A percentile compares a stretch with the other conserved stretches of the same genome.
Conservation (phyloP, 805 yeast genomes). For the Myxozyma vanderwaltii region DNA sequence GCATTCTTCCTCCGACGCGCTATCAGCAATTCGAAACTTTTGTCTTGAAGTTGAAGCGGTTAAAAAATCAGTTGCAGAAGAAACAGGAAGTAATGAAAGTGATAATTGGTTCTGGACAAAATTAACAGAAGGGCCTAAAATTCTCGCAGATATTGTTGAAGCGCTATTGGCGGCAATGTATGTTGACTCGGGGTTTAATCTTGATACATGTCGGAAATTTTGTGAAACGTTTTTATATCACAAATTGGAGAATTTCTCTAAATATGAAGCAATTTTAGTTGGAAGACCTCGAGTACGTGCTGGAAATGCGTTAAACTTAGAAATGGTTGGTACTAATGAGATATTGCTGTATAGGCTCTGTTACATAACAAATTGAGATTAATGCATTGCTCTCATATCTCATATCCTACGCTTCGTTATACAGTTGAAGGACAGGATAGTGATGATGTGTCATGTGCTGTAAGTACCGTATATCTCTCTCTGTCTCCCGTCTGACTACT, state of each 20-base stretch:
- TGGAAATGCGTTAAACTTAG: background rate
- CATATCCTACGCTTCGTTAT: background rate
- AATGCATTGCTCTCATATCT: background rate
- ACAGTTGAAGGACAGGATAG: background rate
- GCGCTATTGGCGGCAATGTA: background rate
- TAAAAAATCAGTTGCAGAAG: background rate
- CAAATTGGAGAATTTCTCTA: background rate
- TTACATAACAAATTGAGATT: background rate
- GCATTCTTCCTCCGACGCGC: background rate
- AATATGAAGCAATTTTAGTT: background rate
- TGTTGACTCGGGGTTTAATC: conserved; percentile 1
- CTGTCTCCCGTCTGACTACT: background rate
- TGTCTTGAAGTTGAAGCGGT: background rate
- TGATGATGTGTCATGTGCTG: background rate
- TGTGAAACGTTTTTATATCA: background rate
- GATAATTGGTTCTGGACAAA: background rate
- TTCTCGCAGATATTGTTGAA: conserved; percentile 1
- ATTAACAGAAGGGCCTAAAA: conserved; percentile 1
- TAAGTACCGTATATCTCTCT: background rate
- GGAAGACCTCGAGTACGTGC: background rate
- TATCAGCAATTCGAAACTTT: background rate
- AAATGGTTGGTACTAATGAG: background rate
- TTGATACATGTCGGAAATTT: background rate
- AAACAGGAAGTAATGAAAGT: background rate
- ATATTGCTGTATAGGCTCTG: background rate